A percentile compares a stretch with the other conserved stretches of the same genome.
Evolutionary conservation across 768 basidiomycete species (phyloP).

Genomic region (Amanita inopinata): DNA sequence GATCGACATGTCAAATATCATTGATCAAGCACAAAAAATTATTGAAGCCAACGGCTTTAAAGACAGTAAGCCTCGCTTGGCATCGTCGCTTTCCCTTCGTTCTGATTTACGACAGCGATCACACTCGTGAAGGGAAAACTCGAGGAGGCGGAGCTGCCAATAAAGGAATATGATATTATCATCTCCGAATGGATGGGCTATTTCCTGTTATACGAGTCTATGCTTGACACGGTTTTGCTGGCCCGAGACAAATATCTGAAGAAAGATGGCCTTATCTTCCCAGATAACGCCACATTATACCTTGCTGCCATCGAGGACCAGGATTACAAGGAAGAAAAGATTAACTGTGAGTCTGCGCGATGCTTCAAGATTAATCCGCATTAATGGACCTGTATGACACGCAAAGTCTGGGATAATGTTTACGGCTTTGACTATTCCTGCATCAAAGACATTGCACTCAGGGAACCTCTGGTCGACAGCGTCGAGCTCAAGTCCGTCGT

Average conservation of each 20-base stretch:
- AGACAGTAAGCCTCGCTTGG: constrained; percentile 53
- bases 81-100: constrained; percentile 6
- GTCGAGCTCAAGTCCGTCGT: constrained; percentile 95
- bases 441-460: constrained; percentile 96
- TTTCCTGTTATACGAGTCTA: constrained; percentile 97
- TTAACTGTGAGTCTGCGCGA: constrained; percentile 69
- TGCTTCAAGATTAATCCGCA: constrained; percentile 2
- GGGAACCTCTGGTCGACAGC: constrained; percentile 97
- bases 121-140: constrained; percentile 97
- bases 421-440: constrained; percentile 99
- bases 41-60: constrained; percentile 94
- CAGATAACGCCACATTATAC: constrained; percentile 87
- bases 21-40: constrained; percentile 97
- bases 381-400: background rate
- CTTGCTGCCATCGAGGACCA: constrained; percentile 97
- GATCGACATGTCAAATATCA: constrained; percentile 99
- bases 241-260: constrained; percentile 97
- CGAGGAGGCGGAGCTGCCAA: constrained; percentile 83
- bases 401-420: constrained; percentile 98
- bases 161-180: constrained; percentile 94
- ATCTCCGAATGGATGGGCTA: constrained; percentile 99
- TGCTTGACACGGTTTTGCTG: constrained; percentile 96
- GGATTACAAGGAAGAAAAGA: constrained; percentile 99
- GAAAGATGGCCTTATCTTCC: constrained; percentile 87
- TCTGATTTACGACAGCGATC: constrained; percentile 47